Evolutionary conservation across 805 yeast genomes (phyloP), one percentile per base, ranked within the genome.

Genomic region (Monosporozyma siamensis): DNA sequence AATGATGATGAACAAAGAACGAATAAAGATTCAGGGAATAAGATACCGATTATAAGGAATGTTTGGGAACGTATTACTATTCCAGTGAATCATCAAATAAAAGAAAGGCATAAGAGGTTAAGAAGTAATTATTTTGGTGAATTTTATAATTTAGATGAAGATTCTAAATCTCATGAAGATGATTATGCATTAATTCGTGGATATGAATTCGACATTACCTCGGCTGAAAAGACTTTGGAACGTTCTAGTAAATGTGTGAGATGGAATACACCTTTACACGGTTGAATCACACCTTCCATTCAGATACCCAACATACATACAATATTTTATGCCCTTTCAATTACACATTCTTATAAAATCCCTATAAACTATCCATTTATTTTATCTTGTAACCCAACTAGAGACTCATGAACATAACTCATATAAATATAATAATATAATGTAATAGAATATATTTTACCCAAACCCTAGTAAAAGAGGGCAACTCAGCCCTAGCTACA

Each of bases 171-270:
- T 17, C 39, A 35, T 10, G 41, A 38, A 18, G 31, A 38, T 23
- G 63, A 58, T 38, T 58, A 56, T 17, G 64, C 64, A 14, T 43
- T 58, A 20, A 59, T 59, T 30, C 51, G 60, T 44, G 64, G 59
- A 6, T 58, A 49, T 45, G 53, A 53, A 26, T 52, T 48, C 38
- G 44, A 51, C 20, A 25, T 20, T 8, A n/a, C n/a, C 5, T 32
- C 35, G 5, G 18, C 6, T 9, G 18, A 18, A 7, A 12, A 17
- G 4, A 7, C 5, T 12, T 8, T 21, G 4, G 18, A 25, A 10
- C 27, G 21, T 26, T n/a, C 25, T 7, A 34, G 31, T 11, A 44
- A 44, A 38, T 22, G 29, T 21, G 44, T 44, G 18, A 40, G 38
- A 22, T 44, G 47, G 47, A 42, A 42, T 27, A 22, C 9, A 11